phyloP scores from a whole-genome alignment of 2,329 filamentous ascomycete species.

The Cadophora luteo-olivacea region DNA sequence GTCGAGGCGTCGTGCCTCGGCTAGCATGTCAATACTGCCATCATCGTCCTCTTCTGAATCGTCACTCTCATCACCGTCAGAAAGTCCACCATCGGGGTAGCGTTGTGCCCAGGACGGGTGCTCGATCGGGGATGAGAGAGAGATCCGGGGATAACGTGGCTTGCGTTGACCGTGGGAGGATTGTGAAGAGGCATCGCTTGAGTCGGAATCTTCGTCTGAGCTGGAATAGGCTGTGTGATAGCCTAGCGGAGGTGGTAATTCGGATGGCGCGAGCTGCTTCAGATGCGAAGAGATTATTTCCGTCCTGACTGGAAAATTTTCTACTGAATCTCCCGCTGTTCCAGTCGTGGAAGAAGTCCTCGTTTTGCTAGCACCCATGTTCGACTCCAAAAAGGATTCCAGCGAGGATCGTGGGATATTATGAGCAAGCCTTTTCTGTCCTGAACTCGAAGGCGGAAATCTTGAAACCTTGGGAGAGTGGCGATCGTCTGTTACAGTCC shows the following conservation, averaged over 20 bases:
- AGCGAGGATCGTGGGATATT: slow-evolving; percentile 32
- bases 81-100: slow-evolving; percentile 4
- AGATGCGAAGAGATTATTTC: slow-evolving; percentile 32
- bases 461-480: slow-evolving; percentile 24
- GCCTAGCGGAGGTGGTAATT: slow-evolving; percentile 33
- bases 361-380: background rate
- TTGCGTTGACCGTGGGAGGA: slow-evolving; percentile 16
- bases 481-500: slow-evolving; percentile 26
- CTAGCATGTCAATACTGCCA: slow-evolving; percentile 37
- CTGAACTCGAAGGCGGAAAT: slow-evolving; percentile 26
- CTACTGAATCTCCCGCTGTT: background rate
- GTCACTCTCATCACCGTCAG: slow-evolving; percentile 17
- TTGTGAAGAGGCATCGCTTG: slow-evolving; percentile 9
- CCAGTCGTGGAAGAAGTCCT: slow-evolving; percentile 20
- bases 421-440: slow-evolving; percentile 30
- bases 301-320: slow-evolving; percentile 28
- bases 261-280: slow-evolving; percentile 30
- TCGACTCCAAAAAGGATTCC: slow-evolving; percentile 26
- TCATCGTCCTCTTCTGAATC: slow-evolving; percentile 31
- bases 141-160: slow-evolving; percentile 4
- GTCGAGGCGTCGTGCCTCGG: slow-evolving; percentile 28
- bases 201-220: slow-evolving; percentile 29
- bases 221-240: slow-evolving; percentile 29
- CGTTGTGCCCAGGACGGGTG: background rate
- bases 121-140: background rate